Conservation (phyloP, 108 stramenopile species). For the Fragilariopsis cylindrus region DNA sequence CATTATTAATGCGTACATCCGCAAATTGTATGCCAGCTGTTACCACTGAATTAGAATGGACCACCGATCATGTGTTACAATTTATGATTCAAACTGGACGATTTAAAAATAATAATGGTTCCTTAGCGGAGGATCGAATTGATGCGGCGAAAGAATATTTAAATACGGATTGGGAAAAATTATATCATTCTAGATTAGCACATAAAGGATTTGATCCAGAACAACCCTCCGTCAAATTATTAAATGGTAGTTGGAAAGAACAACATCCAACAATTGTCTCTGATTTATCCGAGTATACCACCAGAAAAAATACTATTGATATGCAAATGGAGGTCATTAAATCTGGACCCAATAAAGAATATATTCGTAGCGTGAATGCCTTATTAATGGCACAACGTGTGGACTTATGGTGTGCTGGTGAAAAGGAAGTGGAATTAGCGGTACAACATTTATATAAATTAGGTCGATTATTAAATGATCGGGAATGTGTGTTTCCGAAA, state of each 20-base stretch:
- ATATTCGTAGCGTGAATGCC: slow-evolving; percentile 70
- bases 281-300: slow-evolving; percentile 57
- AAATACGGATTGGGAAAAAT: slow-evolving; percentile 49
- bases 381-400: slow-evolving; percentile 87
- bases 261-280: slow-evolving; percentile 45
- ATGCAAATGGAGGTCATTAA: slow-evolving; percentile 58
- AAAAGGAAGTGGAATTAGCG: slow-evolving; percentile 83
- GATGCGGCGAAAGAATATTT: slow-evolving; percentile 77
- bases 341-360: slow-evolving; percentile 75
- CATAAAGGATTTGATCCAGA: slow-evolving; percentile 78
- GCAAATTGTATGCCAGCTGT: slow-evolving; percentile 88
- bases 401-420: slow-evolving; percentile 88
- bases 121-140: slow-evolving; percentile 65
- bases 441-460: slow-evolving; percentile 82
- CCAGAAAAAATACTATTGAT: slow-evolving; percentile 58
- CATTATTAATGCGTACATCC: slow-evolving; percentile 75
- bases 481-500: slow-evolving; percentile 71
- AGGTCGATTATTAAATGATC: slow-evolving; percentile 73
- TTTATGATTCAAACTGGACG: slow-evolving; percentile 84
- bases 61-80: slow-evolving; percentile 72
- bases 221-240: slow-evolving; percentile 58
- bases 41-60: slow-evolving; percentile 81
- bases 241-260: slow-evolving; percentile 62
- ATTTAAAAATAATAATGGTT: slow-evolving; percentile 73
- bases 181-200: slow-evolving; percentile 50